phyloP scores from a whole-genome alignment of 2,329 filamentous ascomycete species.

The Tolypocladium guangdongense region DNA sequence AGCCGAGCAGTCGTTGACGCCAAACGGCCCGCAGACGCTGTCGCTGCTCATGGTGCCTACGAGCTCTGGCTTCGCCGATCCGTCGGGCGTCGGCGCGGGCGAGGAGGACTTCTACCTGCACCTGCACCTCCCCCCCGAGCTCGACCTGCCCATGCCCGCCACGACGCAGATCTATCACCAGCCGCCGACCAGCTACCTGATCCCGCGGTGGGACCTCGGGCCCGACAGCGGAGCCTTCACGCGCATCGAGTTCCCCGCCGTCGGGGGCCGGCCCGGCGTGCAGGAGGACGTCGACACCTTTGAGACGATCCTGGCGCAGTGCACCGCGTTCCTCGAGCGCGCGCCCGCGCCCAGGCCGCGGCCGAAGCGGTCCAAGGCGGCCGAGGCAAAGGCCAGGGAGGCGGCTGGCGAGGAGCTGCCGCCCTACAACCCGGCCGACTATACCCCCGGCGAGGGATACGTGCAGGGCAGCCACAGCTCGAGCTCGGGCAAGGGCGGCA shows the following conservation, averaged over 20 bases:
- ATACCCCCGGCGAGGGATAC: slow-evolving; percentile 70
- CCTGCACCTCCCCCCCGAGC: slow-evolving; percentile 84
- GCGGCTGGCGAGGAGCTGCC: slow-evolving; percentile 35
- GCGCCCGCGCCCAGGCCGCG: slow-evolving; percentile 53
- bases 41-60: slow-evolving; percentile 95
- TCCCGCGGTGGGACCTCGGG: slow-evolving; percentile 89
- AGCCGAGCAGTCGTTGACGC: slow-evolving; percentile 70
- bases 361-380: slow-evolving; percentile 19
- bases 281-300: slow-evolving; percentile 95
- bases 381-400: slow-evolving; percentile 28
- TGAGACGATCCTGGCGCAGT: slow-evolving; percentile 95
- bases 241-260: slow-evolving; percentile 74
- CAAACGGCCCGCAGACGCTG: slow-evolving; percentile 78
- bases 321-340: slow-evolving; percentile 87
- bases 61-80: slow-evolving; percentile 56
- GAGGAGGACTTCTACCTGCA: slow-evolving; percentile 97
- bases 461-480: slow-evolving; percentile 50
- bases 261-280: slow-evolving; percentile 59
- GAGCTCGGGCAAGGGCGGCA: slow-evolving; percentile 42
- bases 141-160: slow-evolving; percentile 85
- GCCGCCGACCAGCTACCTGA: slow-evolving; percentile 83
- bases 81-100: slow-evolving; percentile 39
- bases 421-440: slow-evolving; percentile 73
- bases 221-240: slow-evolving; percentile 86
- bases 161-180: slow-evolving; percentile 98